phyloP scores from a whole-genome alignment of 805 yeast species.

The Diddensiella caesifluorescens region DNA sequence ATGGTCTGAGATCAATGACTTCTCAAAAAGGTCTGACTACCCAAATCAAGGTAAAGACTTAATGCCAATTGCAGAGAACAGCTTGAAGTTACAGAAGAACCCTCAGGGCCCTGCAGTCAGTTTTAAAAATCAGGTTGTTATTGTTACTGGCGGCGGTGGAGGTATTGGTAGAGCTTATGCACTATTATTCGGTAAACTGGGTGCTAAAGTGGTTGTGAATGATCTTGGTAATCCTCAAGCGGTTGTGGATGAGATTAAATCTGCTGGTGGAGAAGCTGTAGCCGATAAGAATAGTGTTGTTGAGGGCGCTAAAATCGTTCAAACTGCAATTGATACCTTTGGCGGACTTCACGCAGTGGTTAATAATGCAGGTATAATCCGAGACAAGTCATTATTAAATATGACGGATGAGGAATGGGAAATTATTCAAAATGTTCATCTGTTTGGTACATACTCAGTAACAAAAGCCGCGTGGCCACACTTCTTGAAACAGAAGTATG shows the following conservation, averaged over 20 bases:
- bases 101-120: constrained; percentile 58
- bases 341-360: constrained; percentile 82
- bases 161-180: constrained; percentile 95
- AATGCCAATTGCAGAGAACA: constrained; percentile 49
- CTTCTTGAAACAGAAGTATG: constrained; percentile 69
- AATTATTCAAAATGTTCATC: constrained; percentile 72
- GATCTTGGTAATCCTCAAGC: constrained; percentile 71
- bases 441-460: constrained; percentile 73
- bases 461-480: constrained; percentile 92
- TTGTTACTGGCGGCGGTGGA: constrained; percentile 92
- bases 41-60: constrained; percentile 75
- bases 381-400: constrained; percentile 83
- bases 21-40: constrained; percentile 52
- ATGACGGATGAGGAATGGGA: constrained; percentile 84
- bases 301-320: constrained; percentile 68
- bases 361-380: constrained; percentile 91
- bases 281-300: constrained; percentile 81
- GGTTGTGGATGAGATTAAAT: constrained; percentile 69
- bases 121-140: constrained; percentile 76
- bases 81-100: constrained; percentile 48
- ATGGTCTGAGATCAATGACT: constrained; percentile 59
- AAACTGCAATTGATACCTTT: constrained; percentile 67
- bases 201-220: constrained; percentile 92
- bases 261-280: constrained; percentile 74
- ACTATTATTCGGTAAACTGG: constrained; percentile 74